A percentile compares a stretch with the other conserved stretches of the same genome.
Conservation (phyloP, 139 green algal species). For the Chlorella sorokiniana region DNA sequence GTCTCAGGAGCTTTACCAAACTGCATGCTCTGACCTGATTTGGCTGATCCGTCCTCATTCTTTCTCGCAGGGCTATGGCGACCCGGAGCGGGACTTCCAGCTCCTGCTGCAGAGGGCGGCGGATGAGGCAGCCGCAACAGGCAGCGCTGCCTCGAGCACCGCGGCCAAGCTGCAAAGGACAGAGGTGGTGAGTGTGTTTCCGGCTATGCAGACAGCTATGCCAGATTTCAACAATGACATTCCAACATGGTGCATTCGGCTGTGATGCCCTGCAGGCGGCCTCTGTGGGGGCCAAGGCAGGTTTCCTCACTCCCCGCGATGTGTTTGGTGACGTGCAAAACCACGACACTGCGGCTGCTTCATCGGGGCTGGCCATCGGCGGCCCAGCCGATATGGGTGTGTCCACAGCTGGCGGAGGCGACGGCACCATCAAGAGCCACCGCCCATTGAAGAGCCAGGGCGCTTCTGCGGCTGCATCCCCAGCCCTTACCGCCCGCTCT, state of each 20-base stretch:
- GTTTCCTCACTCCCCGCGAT: background rate
- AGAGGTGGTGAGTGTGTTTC: background rate
- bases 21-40: background rate
- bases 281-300: background rate
- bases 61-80: constrained; percentile 17
- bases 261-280: background rate
- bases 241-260: background rate
- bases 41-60: background rate
- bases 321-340: constrained; percentile 21
- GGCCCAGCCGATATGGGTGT: background rate
- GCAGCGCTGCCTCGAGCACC: background rate
- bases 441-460: background rate
- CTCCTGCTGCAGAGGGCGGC: constrained; percentile 3
- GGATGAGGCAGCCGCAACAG: background rate
- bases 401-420: background rate
- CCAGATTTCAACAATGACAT: background rate
- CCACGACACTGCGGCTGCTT: background rate
- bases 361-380: background rate
- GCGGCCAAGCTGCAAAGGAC: background rate
- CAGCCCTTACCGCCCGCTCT: background rate
- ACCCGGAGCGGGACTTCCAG: constrained; percentile 41
- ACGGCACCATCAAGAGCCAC: background rate
- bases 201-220: background rate
- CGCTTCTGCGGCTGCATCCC: too few species aligned
- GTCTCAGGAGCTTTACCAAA: background rate